phyloP scores from a whole-genome alignment of 2,329 filamentous ascomycete species.

The Podosphaera aphanis region DNA sequence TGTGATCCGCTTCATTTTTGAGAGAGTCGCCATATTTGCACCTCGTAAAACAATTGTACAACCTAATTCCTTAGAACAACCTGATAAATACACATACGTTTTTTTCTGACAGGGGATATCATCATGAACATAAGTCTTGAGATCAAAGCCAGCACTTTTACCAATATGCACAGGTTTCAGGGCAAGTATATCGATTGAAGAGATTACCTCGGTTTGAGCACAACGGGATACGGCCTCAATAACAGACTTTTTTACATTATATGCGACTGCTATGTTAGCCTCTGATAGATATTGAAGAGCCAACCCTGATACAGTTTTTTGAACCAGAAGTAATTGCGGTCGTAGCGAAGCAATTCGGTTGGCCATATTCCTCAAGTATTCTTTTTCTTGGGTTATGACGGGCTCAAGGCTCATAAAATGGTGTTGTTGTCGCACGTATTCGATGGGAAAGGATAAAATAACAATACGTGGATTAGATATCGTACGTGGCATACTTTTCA shows the following conservation, averaged over 20 bases:
- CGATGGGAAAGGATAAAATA: constrained; percentile 83
- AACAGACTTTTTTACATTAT: constrained; percentile 91
- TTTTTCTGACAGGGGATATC: constrained; percentile 55
- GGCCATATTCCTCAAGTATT: constrained; percentile 78
- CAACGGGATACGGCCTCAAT: constrained; percentile 86
- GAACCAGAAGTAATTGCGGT: constrained; percentile 71
- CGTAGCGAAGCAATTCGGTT: constrained; percentile 69
- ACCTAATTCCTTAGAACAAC: constrained; percentile 69
- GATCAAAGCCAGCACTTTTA: constrained; percentile 67
- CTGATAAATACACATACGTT: constrained; percentile 87
- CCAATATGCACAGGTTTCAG: constrained; percentile 52
- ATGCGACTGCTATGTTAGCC: constrained; percentile 76
- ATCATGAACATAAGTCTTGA: constrained; percentile 80
- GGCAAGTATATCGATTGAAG: constrained; percentile 81
- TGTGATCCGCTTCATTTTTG: constrained; percentile 72
- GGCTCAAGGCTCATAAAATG: constrained; percentile 97
- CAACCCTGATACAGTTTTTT: constrained; percentile 77
- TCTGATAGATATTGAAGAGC: constrained; percentile 73
- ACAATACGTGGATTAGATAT: constrained; percentile 69
- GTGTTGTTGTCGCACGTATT: constrained; percentile 76
- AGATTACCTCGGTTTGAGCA: constrained; percentile 76
- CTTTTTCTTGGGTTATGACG: constrained; percentile 86
- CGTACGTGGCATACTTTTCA: constrained; percentile 86
- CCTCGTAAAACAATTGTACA: constrained; percentile 87
- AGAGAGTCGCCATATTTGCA: constrained; percentile 44